Evolutionary conservation across 768 basidiomycete species (phyloP).

Genomic region (Termitomyces sp.): DNA sequence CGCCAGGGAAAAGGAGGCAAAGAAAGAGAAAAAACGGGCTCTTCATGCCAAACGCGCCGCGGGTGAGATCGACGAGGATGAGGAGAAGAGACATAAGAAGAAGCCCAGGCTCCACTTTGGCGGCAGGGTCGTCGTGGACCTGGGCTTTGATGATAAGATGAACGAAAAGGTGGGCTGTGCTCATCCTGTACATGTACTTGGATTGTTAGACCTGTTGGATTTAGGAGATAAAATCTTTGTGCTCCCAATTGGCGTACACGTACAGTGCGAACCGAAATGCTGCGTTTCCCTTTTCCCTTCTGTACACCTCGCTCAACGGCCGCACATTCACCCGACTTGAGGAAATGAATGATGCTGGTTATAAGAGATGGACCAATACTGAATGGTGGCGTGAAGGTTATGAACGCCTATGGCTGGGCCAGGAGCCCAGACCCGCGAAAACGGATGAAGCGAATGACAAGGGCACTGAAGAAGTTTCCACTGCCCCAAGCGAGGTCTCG

Average conservation of each 20-base stretch:
- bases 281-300: constrained; percentile 64
- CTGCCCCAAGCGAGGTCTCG: background rate
- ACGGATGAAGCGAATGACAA: background rate
- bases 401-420: constrained; percentile 59
- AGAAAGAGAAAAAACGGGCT: constrained; percentile 69
- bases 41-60: constrained; percentile 60
- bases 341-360: constrained; percentile 58
- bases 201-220: constrained; percentile 19
- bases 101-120: constrained; percentile 45
- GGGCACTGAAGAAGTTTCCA: background rate
- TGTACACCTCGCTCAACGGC: constrained; percentile 82
- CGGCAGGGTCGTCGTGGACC: constrained; percentile 77
- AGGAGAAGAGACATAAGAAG: constrained; percentile 41
- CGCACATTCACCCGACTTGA: constrained; percentile 66
- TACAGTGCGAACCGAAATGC: constrained; percentile 86
- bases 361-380: constrained; percentile 78
- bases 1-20: constrained; percentile 72
- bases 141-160: constrained; percentile 94
- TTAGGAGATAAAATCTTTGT: constrained; percentile 89
- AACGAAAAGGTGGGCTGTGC: constrained; percentile 72
- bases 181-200: constrained; percentile 9
- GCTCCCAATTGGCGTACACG: constrained; percentile 87
- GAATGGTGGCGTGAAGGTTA: constrained; percentile 84
- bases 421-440: background rate
- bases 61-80: constrained; percentile 55